A percentile compares a stretch with the other conserved stretches of the same genome.
phyloP scores from a whole-genome alignment of 2,329 filamentous ascomycete genomes.

The Alternaria ethzedia region DNA sequence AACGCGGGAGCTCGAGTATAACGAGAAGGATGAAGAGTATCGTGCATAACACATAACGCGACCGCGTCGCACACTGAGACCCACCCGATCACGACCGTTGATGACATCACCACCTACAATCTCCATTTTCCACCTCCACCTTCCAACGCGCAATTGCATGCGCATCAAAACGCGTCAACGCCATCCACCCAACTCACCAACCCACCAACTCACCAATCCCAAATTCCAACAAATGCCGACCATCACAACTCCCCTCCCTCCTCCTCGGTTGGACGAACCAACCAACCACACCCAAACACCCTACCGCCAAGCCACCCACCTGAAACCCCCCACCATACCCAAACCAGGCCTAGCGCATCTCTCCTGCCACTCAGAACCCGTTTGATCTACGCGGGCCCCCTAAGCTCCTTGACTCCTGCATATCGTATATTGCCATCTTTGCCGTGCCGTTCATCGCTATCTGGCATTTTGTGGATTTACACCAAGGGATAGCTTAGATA shows the following conservation, averaged over 20 bases:
- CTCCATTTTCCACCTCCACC: neutral
- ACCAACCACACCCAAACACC: constrained; percentile 11
- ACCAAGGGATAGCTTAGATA: neutral
- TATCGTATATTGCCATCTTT: neutral
- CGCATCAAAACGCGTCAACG: neutral
- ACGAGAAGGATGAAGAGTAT: neutral
- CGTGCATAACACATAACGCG: neutral
- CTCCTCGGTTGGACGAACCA: neutral
- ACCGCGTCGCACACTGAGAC: neutral
- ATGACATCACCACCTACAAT: neutral
- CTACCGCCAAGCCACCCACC: constrained; percentile 5
- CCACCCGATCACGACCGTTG: neutral
- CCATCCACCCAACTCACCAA: neutral
- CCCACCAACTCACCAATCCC: neutral
- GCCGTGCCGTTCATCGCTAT: neutral
- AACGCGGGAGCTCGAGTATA: neutral
- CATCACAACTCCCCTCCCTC: neutral
- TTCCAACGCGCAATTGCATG: neutral
- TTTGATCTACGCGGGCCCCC: constrained; percentile 14
- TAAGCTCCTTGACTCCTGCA: constrained; percentile 1
- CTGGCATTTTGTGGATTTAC: neutral
- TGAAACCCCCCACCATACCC: constrained; percentile 11
- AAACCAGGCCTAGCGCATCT: neutral
- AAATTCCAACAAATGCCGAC: neutral
- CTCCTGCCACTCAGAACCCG: neutral